phyloP scores from a whole-genome alignment of 1,284 basidiomycete species.

The Hymenochaete sp. region DNA sequence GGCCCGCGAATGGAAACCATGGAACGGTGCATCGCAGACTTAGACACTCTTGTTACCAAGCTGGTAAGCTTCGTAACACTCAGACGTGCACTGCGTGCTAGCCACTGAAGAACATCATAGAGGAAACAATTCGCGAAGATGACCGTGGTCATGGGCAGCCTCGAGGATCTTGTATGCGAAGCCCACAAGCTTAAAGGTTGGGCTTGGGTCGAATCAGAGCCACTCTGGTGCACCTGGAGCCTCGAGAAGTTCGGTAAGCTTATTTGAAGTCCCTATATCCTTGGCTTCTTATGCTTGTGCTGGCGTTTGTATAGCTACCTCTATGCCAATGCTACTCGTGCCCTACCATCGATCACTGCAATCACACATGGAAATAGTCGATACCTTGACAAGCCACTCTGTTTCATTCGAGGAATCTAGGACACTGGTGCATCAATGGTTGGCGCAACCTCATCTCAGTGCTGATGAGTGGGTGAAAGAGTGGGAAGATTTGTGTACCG shows the following conservation, averaged over 20 bases:
- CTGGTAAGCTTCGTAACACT: slow-evolving; percentile 40
- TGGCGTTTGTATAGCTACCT: slow-evolving; percentile 38
- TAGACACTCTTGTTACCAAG: slow-evolving; percentile 52
- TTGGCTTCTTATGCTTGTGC: slow-evolving; percentile 2
- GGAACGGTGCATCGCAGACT: slow-evolving; percentile 51
- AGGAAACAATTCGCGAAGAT: slow-evolving; percentile 61
- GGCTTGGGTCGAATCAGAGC: slow-evolving; percentile 56
- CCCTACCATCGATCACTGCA: slow-evolving; percentile 62
- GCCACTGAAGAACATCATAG: slow-evolving; percentile 29
- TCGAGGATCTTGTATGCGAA: slow-evolving; percentile 57
- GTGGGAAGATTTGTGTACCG: slow-evolving; percentile 69
- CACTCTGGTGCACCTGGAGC: slow-evolving; percentile 74
- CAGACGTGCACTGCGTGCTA: neutral
- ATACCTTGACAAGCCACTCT: slow-evolving; percentile 53
- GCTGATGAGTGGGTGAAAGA: slow-evolving; percentile 57
- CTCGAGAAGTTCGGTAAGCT: slow-evolving; percentile 63
- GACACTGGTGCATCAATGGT: slow-evolving; percentile 52
- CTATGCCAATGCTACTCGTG: slow-evolving; percentile 45
- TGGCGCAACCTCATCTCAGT: slow-evolving; percentile 52
- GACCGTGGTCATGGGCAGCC: slow-evolving; percentile 46
- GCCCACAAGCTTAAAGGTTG: slow-evolving; percentile 62
- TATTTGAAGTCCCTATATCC: neutral
- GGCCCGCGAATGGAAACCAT: slow-evolving; percentile 55
- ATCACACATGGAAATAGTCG: slow-evolving; percentile 46
- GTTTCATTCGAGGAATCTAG: slow-evolving; percentile 60